Percentiles rank a stretch among this genome's conserved stretches.
phyloP scores from a whole-genome alignment of 306 rosid genomes.

The Prunus mongolica region DNA sequence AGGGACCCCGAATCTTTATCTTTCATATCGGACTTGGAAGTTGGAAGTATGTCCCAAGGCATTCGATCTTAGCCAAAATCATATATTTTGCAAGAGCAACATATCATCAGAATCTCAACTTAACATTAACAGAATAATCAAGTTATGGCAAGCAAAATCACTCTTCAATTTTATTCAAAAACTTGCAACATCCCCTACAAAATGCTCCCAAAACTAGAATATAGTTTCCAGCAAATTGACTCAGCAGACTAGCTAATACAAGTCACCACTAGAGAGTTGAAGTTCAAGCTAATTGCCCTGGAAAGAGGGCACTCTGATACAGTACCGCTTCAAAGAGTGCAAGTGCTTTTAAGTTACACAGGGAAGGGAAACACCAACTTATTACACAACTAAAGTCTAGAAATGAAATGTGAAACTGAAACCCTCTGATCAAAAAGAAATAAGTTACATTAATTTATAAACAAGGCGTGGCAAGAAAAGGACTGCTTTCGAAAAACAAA shows the following conservation, averaged over 20 bases:
- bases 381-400: conserved; percentile 60
- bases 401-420: conserved; percentile 21
- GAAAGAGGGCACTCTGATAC: conserved; percentile 15
- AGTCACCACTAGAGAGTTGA: not conserved
- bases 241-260: not conserved
- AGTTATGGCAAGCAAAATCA: conserved; percentile 9
- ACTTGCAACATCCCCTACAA: conserved; percentile 9
- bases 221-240: not conserved
- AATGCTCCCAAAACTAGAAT: not conserved
- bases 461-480: conserved; percentile 31
- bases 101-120: no score
- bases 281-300: conserved; percentile 4
- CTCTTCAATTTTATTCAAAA: conserved; percentile 35
- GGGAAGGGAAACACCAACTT: conserved; percentile 46
- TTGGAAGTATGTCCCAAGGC: no score
- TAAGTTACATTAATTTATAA: conserved; percentile 31
- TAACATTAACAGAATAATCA: not conserved
- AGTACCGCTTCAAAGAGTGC: conserved; percentile 24
- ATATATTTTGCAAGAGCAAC: no score
- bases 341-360: conserved; percentile 46
- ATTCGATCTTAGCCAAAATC: no score
- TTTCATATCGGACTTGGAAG: no score
- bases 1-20: no score
- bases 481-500: not conserved
- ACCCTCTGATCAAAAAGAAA: conserved; percentile 31